Conservation (phyloP, 2,329 filamentous ascomycete species). For the Cladosporium sp. region DNA sequence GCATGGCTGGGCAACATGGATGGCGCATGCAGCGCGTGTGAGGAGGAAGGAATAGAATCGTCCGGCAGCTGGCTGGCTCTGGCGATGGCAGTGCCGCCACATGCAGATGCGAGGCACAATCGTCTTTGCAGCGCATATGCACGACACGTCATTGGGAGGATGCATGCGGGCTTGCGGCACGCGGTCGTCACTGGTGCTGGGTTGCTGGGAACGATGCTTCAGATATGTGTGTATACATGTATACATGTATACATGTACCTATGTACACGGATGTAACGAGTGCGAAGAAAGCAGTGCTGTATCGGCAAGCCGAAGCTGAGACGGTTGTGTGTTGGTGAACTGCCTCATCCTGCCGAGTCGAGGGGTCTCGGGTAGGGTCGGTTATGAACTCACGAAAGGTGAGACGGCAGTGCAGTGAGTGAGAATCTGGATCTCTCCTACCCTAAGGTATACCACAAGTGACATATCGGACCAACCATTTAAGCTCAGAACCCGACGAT, state of each 20-base stretch:
- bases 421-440: not conserved
- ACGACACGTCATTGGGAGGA: not conserved
- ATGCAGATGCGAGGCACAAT: conserved; percentile 4
- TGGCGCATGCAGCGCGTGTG: not conserved
- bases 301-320: not conserved
- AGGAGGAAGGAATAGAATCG: not conserved
- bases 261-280: not conserved
- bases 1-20: not conserved
- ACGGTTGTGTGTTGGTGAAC: not conserved
- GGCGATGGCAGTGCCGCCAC: not conserved
- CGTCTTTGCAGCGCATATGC: not conserved
- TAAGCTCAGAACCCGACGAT: conserved; percentile 4
- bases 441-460: not conserved
- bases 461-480: not conserved
- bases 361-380: not conserved
- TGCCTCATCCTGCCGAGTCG: not conserved
- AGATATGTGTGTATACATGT: not conserved
- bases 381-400: not conserved
- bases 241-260: not conserved
- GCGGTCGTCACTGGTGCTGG: not conserved
- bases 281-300: not conserved
- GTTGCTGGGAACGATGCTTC: not conserved
- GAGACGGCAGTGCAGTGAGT: not conserved
- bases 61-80: not conserved
- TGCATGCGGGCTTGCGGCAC: not conserved